phyloP scores from a whole-genome alignment of 129 eudicot genomes.

The Chrysanthemum seticuspe region DNA sequence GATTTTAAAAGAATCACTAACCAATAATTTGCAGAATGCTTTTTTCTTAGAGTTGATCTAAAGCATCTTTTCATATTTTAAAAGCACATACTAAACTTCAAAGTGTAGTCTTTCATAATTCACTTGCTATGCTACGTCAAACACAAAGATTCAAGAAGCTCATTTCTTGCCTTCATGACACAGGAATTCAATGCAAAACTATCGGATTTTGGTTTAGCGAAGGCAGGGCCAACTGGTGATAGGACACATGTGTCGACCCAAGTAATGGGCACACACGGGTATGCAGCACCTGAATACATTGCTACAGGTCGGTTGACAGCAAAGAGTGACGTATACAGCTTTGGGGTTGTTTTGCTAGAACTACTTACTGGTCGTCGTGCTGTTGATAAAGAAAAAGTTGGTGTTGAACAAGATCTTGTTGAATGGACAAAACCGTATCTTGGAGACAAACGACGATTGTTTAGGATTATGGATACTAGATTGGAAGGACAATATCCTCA shows the following conservation, averaged over 20 bases:
- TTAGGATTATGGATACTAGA: conserved; percentile 84
- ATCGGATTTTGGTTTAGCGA: conserved; percentile 92
- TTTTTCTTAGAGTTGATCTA: no score
- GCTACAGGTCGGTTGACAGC: conserved; percentile 83
- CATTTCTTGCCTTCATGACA: conserved; percentile 11
- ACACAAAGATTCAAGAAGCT: not conserved
- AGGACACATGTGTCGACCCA: conserved; percentile 89
- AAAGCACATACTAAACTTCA: no score
- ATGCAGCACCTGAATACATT: conserved; percentile 96
- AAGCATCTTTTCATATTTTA: no score
- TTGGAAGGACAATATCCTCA: conserved; percentile 93
- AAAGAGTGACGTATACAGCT: conserved; percentile 92
- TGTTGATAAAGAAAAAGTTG: conserved; percentile 59
- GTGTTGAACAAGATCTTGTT: conserved; percentile 77
- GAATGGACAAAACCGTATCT: conserved; percentile 94
- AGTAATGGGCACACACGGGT: conserved; percentile 96
- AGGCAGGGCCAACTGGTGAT: conserved; percentile 94
- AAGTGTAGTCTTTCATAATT: no score
- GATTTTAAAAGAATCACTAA: no score
- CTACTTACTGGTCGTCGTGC: conserved; percentile 87
- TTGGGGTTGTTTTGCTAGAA: conserved; percentile 88
- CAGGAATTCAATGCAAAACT: conserved; percentile 91
- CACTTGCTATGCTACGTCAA: no score
- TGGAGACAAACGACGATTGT: conserved; percentile 68
- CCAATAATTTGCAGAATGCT: no score